Evolutionary conservation across 495 filamentous ascomycete species (phyloP), one percentile per base, ranked within the genome.

Genomic region (Penicillium ochrochloron): DNA sequence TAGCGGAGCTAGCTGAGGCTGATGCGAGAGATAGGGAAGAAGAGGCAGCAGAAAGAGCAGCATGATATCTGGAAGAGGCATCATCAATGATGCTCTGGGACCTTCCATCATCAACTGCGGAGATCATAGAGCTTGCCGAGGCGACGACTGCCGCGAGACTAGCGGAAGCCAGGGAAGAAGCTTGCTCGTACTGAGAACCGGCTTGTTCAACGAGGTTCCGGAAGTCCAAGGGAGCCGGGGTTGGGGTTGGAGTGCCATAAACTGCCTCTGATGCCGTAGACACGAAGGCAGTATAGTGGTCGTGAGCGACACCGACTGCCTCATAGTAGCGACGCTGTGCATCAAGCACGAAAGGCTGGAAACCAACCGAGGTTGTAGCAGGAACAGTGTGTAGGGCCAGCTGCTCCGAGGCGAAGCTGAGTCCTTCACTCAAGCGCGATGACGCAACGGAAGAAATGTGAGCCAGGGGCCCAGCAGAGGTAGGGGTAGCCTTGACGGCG

Each of bases 271-370:
- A 90, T 25, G 89, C 91, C 10, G 89, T 86, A 14, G 80, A 81
- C 8, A 93, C 63, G 67, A 94, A 93, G 31, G 88, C 86, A 11
- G 89, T 86, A 67, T 92, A 94, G 21, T 86, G 85, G 48, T 88
- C 90, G 70, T 95, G 90, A 3, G 92, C 92, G 23, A 92, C 66
- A 17, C 92, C 92, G 58, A 94, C 66, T 11, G 86, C 90, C 60
- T 92, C 88, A 66, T 93, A 93, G 72, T 93, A 95, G 65, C 88
- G 89, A 58, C 86, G 80, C 64, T 85, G 87, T 31, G 89, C 88
- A 60, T 87, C 84, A 21, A 86, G 78, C 10, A 90, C 66, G 59
- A 83, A 83, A 41, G 80, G 80, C 65, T 88, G 84, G 65, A 80
- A 78, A 17, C 80, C 78, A 48, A 80, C 73, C 14, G 84, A 85